These are phyloP conservation scores for Skeletonema tropicum DNA, from an alignment of 108 stramenopile species.

Conservation along the genomic window DNA sequence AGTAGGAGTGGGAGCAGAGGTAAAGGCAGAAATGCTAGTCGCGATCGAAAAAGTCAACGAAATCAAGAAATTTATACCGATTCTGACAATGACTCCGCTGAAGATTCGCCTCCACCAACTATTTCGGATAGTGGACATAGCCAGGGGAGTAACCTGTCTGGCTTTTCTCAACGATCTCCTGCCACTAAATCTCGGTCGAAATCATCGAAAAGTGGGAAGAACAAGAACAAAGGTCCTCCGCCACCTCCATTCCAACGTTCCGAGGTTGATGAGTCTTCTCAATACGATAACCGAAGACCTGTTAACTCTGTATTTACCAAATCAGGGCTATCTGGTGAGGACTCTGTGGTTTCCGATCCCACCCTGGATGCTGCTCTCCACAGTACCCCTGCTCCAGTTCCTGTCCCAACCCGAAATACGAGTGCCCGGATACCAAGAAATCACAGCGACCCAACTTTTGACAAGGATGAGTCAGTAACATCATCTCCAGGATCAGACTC, in stretches of 20 bases:
- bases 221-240: slow-evolving; percentile 9
- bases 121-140: not conserved
- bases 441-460: not conserved
- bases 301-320: not conserved
- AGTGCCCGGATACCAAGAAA: not conserved
- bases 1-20: not conserved
- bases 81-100: not conserved
- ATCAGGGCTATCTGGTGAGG: not conserved
- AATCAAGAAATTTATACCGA: not conserved
- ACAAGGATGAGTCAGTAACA: slow-evolving; percentile 1
- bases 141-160: not conserved
- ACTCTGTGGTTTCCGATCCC: slow-evolving; percentile 25
- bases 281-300: not conserved
- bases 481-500: not conserved
- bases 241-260: slow-evolving; percentile 29
- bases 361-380: slow-evolving; percentile 32
- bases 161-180: slow-evolving; percentile 1
- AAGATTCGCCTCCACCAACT: not conserved
- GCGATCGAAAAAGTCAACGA: not conserved
- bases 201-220: not conserved
- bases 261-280: not conserved
- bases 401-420: not conserved
- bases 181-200: not conserved
- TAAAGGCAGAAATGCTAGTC: not conserved
- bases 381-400: not conserved